phyloP scores from a whole-genome alignment of 441 rosid species.

The Bruguiera hainesii region DNA sequence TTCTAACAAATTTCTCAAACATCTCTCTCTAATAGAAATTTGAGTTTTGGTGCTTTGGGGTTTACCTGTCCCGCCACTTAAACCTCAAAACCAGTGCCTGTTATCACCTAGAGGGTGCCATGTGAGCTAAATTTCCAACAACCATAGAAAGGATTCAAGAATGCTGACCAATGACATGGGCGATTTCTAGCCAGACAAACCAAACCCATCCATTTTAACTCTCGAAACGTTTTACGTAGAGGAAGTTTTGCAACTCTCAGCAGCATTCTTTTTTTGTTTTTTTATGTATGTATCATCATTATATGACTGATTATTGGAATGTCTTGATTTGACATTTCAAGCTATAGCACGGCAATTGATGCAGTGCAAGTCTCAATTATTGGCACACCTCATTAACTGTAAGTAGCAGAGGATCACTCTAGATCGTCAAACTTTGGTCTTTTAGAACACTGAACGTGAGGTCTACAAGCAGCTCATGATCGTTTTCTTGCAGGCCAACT shows the following conservation, averaged over 20 bases:
- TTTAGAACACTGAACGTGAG: not conserved
- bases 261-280: not conserved
- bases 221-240: not conserved
- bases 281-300: not conserved
- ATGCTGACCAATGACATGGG: not conserved
- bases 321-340: not conserved
- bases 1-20: no score
- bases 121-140: not conserved
- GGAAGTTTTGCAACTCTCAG: not conserved
- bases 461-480: not conserved
- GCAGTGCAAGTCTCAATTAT: not conserved
- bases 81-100: not conserved
- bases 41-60: no score
- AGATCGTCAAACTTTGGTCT: not conserved
- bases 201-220: not conserved
- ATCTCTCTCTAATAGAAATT: no score
- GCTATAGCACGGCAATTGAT: not conserved
- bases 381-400: not conserved
- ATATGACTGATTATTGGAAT: not conserved
- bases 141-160: not conserved
- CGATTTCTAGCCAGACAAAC: not conserved
- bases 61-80: no score
- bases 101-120: not conserved
- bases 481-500: not conserved
- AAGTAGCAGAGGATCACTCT: not conserved